Evolutionary conservation across 2,329 filamentous ascomycete species (phyloP).

Genomic region (Diaporthe citri): DNA sequence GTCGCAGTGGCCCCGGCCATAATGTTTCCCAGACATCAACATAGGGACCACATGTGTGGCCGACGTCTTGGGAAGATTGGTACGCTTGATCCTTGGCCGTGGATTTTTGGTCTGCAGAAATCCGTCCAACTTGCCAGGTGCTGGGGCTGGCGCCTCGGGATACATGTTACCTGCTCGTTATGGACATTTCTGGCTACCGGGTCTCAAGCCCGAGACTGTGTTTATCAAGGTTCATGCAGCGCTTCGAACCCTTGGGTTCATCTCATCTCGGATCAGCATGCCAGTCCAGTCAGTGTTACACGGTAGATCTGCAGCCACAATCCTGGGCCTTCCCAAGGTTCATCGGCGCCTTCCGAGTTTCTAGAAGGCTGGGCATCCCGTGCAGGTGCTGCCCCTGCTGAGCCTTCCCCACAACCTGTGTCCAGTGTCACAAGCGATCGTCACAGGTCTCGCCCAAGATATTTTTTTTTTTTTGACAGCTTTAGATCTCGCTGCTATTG

Average conservation of each 20-base stretch:
- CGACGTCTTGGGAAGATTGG: not conserved
- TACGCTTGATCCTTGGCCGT: not conserved
- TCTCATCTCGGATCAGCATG: not conserved
- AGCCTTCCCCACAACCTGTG: slow-evolving; percentile 20
- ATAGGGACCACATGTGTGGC: not conserved
- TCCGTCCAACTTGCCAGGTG: not conserved
- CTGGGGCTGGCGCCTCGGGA: not conserved
- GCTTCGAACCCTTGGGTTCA: not conserved
- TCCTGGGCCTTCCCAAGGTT: not conserved
- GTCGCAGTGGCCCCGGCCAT: not conserved
- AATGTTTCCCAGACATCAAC: not conserved
- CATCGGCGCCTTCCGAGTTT: slow-evolving; percentile 17
- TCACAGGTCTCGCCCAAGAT: not conserved
- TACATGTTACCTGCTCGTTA: not conserved
- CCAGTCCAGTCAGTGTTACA: not conserved
- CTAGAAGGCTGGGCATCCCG: not conserved
- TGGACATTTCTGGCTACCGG: not conserved
- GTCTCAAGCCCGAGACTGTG: not conserved
- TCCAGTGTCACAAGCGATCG: slow-evolving; percentile 18
- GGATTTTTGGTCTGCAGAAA: not conserved
- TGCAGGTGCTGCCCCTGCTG: slow-evolving; percentile 9
- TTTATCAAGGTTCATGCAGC: not conserved
- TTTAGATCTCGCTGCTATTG: not conserved
- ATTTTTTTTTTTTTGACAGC: slow-evolving; percentile 12
- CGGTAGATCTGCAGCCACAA: not conserved